phyloP scores from a whole-genome alignment of 805 yeast species.

The Candida caryicola region DNA sequence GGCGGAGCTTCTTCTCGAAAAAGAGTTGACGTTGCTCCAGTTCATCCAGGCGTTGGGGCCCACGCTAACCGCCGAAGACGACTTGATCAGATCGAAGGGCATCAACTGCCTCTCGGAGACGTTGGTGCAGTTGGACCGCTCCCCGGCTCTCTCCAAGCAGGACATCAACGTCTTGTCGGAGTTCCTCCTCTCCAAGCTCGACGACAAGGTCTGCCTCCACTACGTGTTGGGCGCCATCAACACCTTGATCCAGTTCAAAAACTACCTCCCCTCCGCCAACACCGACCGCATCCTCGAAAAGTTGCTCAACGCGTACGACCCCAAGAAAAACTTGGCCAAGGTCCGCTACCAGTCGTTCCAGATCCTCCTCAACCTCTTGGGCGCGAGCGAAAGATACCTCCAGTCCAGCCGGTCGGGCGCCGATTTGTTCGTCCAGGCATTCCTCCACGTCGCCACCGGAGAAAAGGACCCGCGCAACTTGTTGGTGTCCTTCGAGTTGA shows the following conservation, averaged over 20 bases:
- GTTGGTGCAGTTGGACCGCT: slow-evolving; percentile 22
- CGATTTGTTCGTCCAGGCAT: slow-evolving; percentile 51
- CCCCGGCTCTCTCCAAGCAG: slow-evolving; percentile 31
- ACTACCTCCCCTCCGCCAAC: slow-evolving; percentile 33
- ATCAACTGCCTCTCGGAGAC: slow-evolving; percentile 41
- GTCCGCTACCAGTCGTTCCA: slow-evolving; percentile 59
- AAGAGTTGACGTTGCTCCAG: slow-evolving; percentile 42
- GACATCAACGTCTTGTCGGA: slow-evolving; percentile 50
- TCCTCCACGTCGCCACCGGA: slow-evolving; percentile 69
- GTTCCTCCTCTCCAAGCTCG: slow-evolving; percentile 65
- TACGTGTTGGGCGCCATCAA: slow-evolving; percentile 54
- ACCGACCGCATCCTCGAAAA: slow-evolving; percentile 7
- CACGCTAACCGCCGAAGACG: slow-evolving; percentile 58
- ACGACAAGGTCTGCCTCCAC: slow-evolving; percentile 54
- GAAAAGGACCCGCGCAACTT: slow-evolving; percentile 95
- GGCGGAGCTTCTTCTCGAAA: slow-evolving; percentile 19
- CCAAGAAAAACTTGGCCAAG: slow-evolving; percentile 58
- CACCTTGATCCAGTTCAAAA: slow-evolving; percentile 51
- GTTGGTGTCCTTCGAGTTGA: slow-evolving; percentile 62
- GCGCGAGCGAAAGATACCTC: slow-evolving; percentile 22
- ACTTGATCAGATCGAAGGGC: slow-evolving; percentile 46
- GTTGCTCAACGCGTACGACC: slow-evolving; percentile 38
- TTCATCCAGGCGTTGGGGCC: slow-evolving; percentile 61
- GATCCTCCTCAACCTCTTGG: slow-evolving; percentile 40
- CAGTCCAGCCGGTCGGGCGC: slow-evolving; percentile 18